Base-by-base conservation (phyloP, 225 moss, liverwort and hornwort species). In the Pleurozium schreberi region DNA sequence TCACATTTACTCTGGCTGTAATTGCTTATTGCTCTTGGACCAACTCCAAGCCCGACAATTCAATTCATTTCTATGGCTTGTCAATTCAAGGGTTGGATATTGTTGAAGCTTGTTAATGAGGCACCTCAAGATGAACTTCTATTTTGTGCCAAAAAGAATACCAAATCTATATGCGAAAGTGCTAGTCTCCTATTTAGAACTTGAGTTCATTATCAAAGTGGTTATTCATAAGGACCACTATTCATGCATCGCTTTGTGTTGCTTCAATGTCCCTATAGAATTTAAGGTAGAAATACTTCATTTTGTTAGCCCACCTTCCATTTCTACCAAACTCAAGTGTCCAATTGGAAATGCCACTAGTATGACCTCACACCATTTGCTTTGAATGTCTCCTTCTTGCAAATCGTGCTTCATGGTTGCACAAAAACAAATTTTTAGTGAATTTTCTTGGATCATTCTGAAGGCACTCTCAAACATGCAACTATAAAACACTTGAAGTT, bases 271-370 rank as follows among this genome's bases (percentile, higher is more conserved):
- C 22, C 22, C 2, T 7, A 23, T 23, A 13, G 7, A n/a, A 4
- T 68, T 1, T 22, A 22, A 22, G 6, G 12, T n/a, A n/a, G 4
- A n/a, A 68, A 2, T 22, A 68, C 2, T 21, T n/a, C 1, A n/a
- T 68, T 12, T 1, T 1, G 0, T 22, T n/a, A 3, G 0, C 7
- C 7, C 5, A 31, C 16, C 63, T 8, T 6, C 16, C 33, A 27
- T 33, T 63, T 63, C 8, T 17, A 7, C 15, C 31, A 31, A 15
- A 59, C 25, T 28, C 11, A 30, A 12, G 8, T 63, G 31, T 31
- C 31, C 14, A 31, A 14, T 63, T n/a, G n/a, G 14, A 31, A 15
- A 31, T 63, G 15, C 31, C 15, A 28, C 30, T 8, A 64, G 33
- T 64, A 64, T 64, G 33, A 33, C 16, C 4, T 64, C 17, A 64